Base-by-base conservation (phyloP, 768 basidiomycete genomes). In the Multifurca ochricompacta region DNA sequence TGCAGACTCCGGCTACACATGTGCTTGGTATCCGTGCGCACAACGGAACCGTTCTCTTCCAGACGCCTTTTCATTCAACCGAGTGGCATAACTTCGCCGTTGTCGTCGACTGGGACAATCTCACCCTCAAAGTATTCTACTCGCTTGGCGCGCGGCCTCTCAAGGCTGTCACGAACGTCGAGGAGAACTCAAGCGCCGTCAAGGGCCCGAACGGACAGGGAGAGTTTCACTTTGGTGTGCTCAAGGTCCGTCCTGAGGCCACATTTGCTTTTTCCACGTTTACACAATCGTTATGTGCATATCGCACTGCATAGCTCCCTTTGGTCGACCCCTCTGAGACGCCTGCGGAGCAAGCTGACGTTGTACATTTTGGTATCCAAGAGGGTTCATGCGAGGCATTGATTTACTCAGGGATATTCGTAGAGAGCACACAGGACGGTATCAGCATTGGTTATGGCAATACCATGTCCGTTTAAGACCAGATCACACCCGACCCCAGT, bases 11-110 rank as follows among this genome's bases (percentile, higher is more conserved):
- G 8, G 66, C 77, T 34, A 75, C 80, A 1, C 74, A 72, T 48
- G 73, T 66, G 25, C 73, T 81, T 64, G 79, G 81, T 64, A 69
- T 83, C 16, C 72, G 72, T n/a, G 75, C 81, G 61, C 81, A 83
- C 59, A 73, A 75, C 4, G 62, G 72, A 28, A 74, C 77, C 53
- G 64, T 77, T 6, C 64, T 81, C n/a, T 82, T 79, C 69, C 63
- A 66, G 18, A 70, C 75, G 0, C 69, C 74, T 2, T 80, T 81
- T 66, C 64, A 66, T 3, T 54, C 70, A 4, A 58, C 55, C 2
- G 62, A 62, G 16, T 83, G 81, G 80, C 80, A 82, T 64, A 83
- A 82, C 66, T 79, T 82, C 60, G 81, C 77, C 0, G 62, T 82
- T 35, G 73, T 74, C 51, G 73, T 83, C 34, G 76, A 81, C 64